Conservation (phyloP, 805 yeast species). For the Vanderwaltozyma yarrowii region DNA sequence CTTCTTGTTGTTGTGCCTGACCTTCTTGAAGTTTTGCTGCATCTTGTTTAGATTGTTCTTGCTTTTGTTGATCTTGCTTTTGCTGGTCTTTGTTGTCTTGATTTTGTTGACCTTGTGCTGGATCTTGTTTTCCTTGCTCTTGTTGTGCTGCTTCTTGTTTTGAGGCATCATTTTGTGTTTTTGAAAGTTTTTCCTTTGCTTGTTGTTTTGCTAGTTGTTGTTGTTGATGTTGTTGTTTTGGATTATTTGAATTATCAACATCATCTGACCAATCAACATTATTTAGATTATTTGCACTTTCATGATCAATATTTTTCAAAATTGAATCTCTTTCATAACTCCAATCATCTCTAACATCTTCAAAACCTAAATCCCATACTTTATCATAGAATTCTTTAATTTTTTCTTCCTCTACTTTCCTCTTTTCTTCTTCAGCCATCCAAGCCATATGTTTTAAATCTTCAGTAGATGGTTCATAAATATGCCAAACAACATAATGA, state of each 20-base stretch:
- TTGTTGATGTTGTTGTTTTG: background rate
- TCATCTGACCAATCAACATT: constrained; percentile 65
- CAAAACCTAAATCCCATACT: constrained; percentile 71
- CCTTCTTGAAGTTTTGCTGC: constrained; percentile 11
- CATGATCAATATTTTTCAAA: constrained; percentile 62
- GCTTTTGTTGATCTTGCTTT: background rate
- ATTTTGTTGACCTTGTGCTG: background rate
- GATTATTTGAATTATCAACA: constrained; percentile 9
- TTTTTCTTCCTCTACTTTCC: constrained; percentile 52
- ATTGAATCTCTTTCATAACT: constrained; percentile 55
- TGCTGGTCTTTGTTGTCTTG: background rate
- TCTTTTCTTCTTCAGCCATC: constrained; percentile 73
- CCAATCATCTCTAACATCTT: constrained; percentile 70
- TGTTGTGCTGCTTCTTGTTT: background rate
- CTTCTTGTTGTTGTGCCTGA: constrained; percentile 3
- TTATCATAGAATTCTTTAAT: constrained; percentile 55
- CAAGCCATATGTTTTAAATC: constrained; percentile 83
- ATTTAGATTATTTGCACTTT: constrained; percentile 19
- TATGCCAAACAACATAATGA: constrained; percentile 94
- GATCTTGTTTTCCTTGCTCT: background rate
- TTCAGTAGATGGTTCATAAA: constrained; percentile 90
- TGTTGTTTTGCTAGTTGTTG: background rate
- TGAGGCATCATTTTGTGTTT: background rate
- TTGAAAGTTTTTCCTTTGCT: constrained; percentile 1
- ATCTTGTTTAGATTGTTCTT: constrained; percentile 1